A percentile compares a stretch with the other conserved stretches of the same genome.
phyloP scores from a whole-genome alignment of 2,329 filamentous ascomycete species.

The Metarhizium rileyi region DNA sequence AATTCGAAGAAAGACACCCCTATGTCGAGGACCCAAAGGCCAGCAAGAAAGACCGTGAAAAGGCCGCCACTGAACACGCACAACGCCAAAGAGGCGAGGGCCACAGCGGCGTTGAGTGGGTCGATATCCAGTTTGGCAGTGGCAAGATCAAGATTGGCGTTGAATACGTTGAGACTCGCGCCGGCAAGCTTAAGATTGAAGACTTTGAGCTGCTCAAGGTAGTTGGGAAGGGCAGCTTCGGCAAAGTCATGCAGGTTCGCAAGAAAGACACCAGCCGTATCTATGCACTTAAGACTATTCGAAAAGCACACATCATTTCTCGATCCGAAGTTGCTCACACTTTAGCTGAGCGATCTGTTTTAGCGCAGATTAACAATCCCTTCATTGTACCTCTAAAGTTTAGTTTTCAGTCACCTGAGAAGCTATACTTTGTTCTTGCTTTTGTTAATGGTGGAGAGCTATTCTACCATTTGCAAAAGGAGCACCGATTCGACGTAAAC shows the following conservation, averaged over 20 bases:
- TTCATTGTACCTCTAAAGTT: conserved; percentile 99
- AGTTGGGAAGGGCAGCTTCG: conserved; percentile 95
- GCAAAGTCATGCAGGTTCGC: conserved; percentile 98
- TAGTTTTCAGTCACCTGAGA: conserved; percentile 97
- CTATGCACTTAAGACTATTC: conserved; percentile 98
- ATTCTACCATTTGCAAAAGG: conserved; percentile 94
- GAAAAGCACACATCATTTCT: conserved; percentile 98
- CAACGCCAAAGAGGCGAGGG: conserved; percentile 38
- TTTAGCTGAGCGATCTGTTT: conserved; percentile 90
- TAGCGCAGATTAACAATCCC: conserved; percentile 98
- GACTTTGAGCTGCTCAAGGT: conserved; percentile 97
- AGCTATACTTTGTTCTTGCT: conserved; percentile 91
- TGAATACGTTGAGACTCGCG: conserved; percentile 87
- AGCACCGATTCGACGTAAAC: conserved; percentile 97
- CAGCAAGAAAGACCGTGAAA: conserved; percentile 78
- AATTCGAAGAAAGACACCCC: conserved; percentile 69
- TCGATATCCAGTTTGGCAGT: conserved; percentile 80
- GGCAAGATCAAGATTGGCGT: conserved; percentile 87
- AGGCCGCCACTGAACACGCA: conserved; percentile 58
- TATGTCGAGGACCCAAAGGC: conserved; percentile 72
- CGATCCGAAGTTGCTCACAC: conserved; percentile 96
- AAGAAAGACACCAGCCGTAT: conserved; percentile 98
- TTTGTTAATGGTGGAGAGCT: conserved; percentile 98
- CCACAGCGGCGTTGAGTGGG: conserved; percentile 76
- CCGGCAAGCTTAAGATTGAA: conserved; percentile 84